Conservation (phyloP, 2,329 filamentous ascomycete species). For the Exophiala sp. region DNA sequence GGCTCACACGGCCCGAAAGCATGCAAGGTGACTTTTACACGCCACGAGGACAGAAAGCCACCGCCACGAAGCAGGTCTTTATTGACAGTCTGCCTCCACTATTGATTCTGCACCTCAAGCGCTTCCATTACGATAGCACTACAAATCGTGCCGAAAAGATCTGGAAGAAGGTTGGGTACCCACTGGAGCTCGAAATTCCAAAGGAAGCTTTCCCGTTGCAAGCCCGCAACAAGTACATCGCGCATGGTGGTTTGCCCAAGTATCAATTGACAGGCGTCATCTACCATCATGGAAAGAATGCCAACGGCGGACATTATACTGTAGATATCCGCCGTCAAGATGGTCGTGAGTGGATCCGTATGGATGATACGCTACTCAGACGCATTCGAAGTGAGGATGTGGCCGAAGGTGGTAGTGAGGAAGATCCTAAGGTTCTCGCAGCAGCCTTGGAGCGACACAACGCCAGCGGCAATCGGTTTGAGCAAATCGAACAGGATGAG, state of each 20-base stretch:
- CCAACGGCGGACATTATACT: constrained; percentile 93
- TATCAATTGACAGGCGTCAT: constrained; percentile 88
- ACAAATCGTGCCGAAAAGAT: constrained; percentile 88
- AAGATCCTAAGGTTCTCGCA: constrained; percentile 67
- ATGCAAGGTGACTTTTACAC: constrained; percentile 82
- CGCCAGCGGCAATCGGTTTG: constrained; percentile 66
- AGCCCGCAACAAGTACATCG: constrained; percentile 62
- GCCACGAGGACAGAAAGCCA: constrained; percentile 69
- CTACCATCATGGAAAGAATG: constrained; percentile 97
- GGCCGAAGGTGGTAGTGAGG: constrained; percentile 77
- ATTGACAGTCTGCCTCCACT: constrained; percentile 90
- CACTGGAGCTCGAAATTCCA: constrained; percentile 88
- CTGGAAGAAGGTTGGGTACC: constrained; percentile 97
- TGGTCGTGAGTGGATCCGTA: constrained; percentile 89
- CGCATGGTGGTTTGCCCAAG: constrained; percentile 68
- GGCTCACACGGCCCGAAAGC: constrained; percentile 76
- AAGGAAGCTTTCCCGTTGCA: constrained; percentile 80
- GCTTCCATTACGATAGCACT: constrained; percentile 89
- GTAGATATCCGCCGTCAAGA: constrained; percentile 96
- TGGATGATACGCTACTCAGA: constrained; percentile 89
- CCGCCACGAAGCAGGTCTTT: constrained; percentile 88
- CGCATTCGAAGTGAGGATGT: constrained; percentile 85
- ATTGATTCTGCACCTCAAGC: constrained; percentile 90
- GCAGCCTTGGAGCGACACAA: constrained; percentile 64
- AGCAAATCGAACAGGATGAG: constrained; percentile 63